Percentiles rank a stretch among this genome's conserved stretches.
These are phyloP conservation scores for Actinidia polygama DNA, from an alignment of 179 eudicot genomes.

Conservation along the genomic window DNA sequence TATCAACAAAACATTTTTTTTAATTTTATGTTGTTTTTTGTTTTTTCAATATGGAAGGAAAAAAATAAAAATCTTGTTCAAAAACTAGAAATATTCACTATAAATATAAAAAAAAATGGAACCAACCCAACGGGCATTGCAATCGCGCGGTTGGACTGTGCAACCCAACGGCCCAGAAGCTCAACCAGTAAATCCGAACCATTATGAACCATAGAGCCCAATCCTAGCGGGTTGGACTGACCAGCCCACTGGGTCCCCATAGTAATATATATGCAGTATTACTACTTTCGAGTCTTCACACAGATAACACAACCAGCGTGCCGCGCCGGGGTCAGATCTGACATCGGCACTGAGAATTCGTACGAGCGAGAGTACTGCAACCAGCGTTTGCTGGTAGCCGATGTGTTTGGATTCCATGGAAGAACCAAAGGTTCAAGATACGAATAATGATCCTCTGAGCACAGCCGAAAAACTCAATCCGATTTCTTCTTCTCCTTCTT, in stretches of 20 bases:
- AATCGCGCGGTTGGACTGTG: too few species aligned
- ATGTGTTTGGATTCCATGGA: conserved; percentile 16
- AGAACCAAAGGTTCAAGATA: conserved; percentile 3
- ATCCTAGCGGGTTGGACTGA: background rate
- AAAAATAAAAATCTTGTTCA: too few species aligned
- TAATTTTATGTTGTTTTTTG: too few species aligned
- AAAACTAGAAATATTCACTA: too few species aligned
- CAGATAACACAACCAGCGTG: too few species aligned
- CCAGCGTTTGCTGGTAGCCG: background rate
- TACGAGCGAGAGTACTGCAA: background rate
- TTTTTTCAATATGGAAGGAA: too few species aligned
- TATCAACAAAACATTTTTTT: too few species aligned
- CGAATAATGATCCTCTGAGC: background rate
- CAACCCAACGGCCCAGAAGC: too few species aligned
- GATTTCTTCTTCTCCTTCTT: background rate
- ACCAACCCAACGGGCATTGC: too few species aligned
- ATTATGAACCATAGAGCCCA: too few species aligned
- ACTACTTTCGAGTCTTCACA: background rate
- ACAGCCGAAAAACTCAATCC: background rate
- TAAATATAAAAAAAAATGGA: too few species aligned
- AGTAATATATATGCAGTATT: background rate
- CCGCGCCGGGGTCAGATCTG: background rate
- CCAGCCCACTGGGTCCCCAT: background rate
- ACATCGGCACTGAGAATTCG: background rate
- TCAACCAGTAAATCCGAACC: too few species aligned